These are phyloP conservation scores for Ustilago cynodontis DNA, from an alignment of 1,284 basidiomycete species.

Conservation along the genomic window DNA sequence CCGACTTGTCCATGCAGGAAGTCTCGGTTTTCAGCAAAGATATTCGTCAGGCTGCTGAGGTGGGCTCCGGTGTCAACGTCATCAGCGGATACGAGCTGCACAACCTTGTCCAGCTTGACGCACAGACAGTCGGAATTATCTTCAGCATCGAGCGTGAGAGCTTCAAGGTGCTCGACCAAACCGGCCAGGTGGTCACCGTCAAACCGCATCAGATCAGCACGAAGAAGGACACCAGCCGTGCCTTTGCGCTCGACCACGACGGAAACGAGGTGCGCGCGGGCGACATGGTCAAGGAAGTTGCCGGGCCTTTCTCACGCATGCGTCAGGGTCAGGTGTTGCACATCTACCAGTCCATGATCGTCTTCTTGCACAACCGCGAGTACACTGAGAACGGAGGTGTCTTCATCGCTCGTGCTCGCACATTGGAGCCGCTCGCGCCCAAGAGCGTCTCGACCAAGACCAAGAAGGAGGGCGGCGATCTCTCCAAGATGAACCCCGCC, in stretches of 20 bases:
- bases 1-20: slow-evolving; percentile 96
- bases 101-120: slow-evolving; percentile 94
- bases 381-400: slow-evolving; percentile 91
- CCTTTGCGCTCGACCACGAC: slow-evolving; percentile 90
- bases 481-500: slow-evolving; percentile 96
- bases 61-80: slow-evolving; percentile 87
- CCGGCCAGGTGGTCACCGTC: slow-evolving; percentile 84
- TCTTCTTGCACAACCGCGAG: slow-evolving; percentile 93
- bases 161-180: slow-evolving; percentile 95
- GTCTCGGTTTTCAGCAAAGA: slow-evolving; percentile 98
- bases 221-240: slow-evolving; percentile 84
- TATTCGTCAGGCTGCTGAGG: slow-evolving; percentile 94
- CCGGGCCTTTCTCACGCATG: slow-evolving; percentile 79
- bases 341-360: slow-evolving; percentile 93
- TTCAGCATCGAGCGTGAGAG: slow-evolving; percentile 96
- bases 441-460: slow-evolving; percentile 72
- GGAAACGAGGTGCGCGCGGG: slow-evolving; percentile 81
- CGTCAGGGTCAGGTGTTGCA: slow-evolving; percentile 95
- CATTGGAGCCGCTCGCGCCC: slow-evolving; percentile 77
- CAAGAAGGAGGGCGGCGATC: slow-evolving; percentile 74
- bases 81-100: slow-evolving; percentile 95
- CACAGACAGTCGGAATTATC: slow-evolving; percentile 94
- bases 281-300: slow-evolving; percentile 93
- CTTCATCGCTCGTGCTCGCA: slow-evolving; percentile 79
- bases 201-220: slow-evolving; percentile 90